Evolutionary conservation across 106 monocot genomes (phyloP).

Genomic region (Apostasia shenzhenica): DNA sequence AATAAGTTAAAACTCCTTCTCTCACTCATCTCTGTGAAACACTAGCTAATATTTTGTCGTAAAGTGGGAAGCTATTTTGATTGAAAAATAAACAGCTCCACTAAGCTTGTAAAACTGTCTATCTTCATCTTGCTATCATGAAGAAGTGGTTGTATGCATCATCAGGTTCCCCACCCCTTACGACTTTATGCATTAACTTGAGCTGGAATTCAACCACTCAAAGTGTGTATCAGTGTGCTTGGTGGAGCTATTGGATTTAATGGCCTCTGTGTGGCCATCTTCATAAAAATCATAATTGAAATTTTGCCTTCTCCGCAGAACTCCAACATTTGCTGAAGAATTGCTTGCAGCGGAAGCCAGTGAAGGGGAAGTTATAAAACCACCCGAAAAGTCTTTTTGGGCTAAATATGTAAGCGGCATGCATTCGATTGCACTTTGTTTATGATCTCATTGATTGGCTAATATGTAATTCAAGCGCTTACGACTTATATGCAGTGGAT

Average conservation of each 20-base stretch:
- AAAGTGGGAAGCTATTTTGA: no score
- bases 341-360: constrained; percentile 43
- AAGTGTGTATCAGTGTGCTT: no score
- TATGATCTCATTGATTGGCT: background rate
- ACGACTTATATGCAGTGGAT: constrained; percentile 61
- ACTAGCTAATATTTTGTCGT: no score
- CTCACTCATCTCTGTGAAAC: background rate
- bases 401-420: constrained; percentile 86
- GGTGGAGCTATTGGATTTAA: no score
- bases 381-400: constrained; percentile 92
- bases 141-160: no score
- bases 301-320: constrained; percentile 36
- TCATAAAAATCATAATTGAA: background rate
- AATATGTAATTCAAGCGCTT: background rate
- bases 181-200: no score
- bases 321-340: constrained; percentile 89
- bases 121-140: background rate
- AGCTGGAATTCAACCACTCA: no score
- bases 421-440: no score
- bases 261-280: no score
- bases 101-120: background rate
- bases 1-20: background rate
- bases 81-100: background rate
- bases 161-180: no score
- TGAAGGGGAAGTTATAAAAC: constrained; percentile 68